Evolutionary conservation across 495 filamentous ascomycete species (phyloP).

Genomic region (Talaromyces proteolyticus): DNA sequence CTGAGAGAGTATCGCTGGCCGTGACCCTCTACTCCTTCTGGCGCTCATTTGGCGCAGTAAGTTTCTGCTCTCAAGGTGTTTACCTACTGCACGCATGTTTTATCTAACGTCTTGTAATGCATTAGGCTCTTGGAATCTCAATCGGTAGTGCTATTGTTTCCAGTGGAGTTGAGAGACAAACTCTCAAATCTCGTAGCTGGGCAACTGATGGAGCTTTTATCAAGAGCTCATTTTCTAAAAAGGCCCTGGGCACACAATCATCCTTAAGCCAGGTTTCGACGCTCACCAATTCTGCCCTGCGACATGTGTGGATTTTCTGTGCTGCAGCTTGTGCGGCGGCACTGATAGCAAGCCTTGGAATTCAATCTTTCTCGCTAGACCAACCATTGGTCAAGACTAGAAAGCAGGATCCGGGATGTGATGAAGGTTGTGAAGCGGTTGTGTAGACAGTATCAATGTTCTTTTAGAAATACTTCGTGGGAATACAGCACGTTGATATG

Average conservation of each 20-base stretch:
- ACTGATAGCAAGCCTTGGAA: background rate
- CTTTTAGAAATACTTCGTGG: too few species aligned
- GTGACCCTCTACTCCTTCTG: constrained; percentile 53
- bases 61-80: too few species aligned
- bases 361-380: background rate
- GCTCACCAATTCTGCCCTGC: background rate
- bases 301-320: background rate
- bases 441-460: background rate
- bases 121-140: background rate
- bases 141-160: background rate
- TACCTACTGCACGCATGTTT: too few species aligned
- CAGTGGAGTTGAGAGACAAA: background rate
- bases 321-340: background rate
- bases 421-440: background rate
- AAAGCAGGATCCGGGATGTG: background rate
- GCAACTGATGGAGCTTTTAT: background rate
- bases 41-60: too few species aligned
- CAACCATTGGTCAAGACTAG: background rate
- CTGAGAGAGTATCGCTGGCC: constrained; percentile 26
- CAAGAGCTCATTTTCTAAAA: too few species aligned
- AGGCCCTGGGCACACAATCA: too few species aligned
- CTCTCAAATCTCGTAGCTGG: background rate
- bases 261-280: too few species aligned
- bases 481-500: background rate
- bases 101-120: background rate